Evolutionary conservation across 2,329 filamentous ascomycete genomes (phyloP), one percentile per base, ranked within the genome.

Genomic region (Pezicula neosporulosa): DNA sequence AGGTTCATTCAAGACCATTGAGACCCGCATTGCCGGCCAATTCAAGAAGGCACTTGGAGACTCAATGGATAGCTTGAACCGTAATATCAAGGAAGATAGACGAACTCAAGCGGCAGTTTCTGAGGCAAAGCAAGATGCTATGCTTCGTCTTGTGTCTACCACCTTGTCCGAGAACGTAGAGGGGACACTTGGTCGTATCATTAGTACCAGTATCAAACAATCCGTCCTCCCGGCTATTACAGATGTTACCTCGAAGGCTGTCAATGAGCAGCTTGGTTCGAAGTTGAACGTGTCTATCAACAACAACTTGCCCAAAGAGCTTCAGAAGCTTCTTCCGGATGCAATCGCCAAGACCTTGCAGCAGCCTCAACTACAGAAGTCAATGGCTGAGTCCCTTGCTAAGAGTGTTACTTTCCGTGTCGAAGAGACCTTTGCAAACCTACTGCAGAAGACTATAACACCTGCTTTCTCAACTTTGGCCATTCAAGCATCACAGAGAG

Each of bases 221-320:
- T 79, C 84, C 13, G 82, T 97, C 42, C 75, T 96, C 48, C 93
- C 94, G 10, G 77, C 85, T 30, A 74, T 97, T 51, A 80, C 84
- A 38, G 79, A 85, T 47, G 77, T 85, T 39, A 83, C 89, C 13
- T 77, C 82, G 42, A 81, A 83, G 55, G 80, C 86, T 4, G 77
- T 96, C 27, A 81, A 86, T 49, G 85, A 87, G 55, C 84, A 89
- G 65, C 76, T 97, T 21, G 79, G 82, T 50, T 77, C 81, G 56
- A 83, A 83, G 54, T 72, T 97, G 50, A 58, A 59, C 15, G 45
- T 54, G 44, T 56, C 63, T 27, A 35, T 68, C 27, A 49, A 51
- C n/a, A 56, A 59, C 35, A 53, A 28, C 27, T 33, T 67, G 2
- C 77, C 82, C n/a, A 77, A 78, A 38, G 90, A 96, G 68, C 73